Evolutionary conservation across 2,329 filamentous ascomycete genomes (phyloP), one percentile per base, ranked within the genome.

Genomic region (Didymella pinodella): DNA sequence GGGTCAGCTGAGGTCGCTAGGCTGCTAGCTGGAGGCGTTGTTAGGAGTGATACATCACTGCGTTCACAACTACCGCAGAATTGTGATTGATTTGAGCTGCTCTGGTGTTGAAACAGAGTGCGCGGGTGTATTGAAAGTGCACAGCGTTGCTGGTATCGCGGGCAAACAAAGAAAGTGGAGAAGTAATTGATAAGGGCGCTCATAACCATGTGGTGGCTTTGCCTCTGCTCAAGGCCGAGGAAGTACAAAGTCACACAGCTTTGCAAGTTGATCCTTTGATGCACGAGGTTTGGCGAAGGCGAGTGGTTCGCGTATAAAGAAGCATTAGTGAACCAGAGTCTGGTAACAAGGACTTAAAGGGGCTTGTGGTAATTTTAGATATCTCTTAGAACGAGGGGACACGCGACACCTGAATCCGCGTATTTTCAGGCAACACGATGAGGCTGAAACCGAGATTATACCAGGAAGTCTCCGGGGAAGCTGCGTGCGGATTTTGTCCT

Each of bases 1-100:
- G 34, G 57, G 62, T 18, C 26, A 34, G n/a, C 16, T 36, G n/a
- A 31, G 4, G 14, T 45, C n/a, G 20, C 29, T 16, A 16, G 34
- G 49, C 49, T 52, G 26, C 7, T 2, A 18, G 16, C 5, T 18
- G 25, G 26, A 31, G 36, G 25, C 16, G 4, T 29, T 22, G 36
- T 26, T 41, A 36, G n/a, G 38, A 10, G 32, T 45, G 45, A 40
- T 40, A 40, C 18, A 40, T 22, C 18, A 40, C 36, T 8, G 18
- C 18, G 36, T 10, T 40, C 10, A 40, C 36, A 18, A 7, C 12
- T 40, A 18, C 7, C 41, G 41, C 22, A 22, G 16, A 12, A 40
- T 40, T 7, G 6, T 18, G 36, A 3, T 40, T 45, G 25, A 26
- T 29, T 31, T 18, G 16, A 45, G 11, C 28, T 29, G 43, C 43